Percentiles rank a stretch among this genome's conserved stretches.
phyloP scores from a whole-genome alignment of 192 early-diverging fungal genomes.

The Gonapodya sp. region DNA sequence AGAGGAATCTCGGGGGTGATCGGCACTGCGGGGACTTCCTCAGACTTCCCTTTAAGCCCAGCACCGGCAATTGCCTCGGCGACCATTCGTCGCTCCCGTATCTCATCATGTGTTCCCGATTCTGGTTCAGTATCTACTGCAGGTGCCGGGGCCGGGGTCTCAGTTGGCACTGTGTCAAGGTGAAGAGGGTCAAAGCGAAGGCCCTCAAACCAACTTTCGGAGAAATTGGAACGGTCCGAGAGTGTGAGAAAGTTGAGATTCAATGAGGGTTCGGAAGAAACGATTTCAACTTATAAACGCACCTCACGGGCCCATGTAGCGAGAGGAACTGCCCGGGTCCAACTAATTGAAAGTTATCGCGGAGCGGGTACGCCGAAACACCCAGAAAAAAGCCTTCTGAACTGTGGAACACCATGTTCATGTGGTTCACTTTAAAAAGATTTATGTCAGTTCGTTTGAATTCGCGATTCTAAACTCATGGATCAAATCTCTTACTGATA shows the following conservation, averaged over 20 bases:
- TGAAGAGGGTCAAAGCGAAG: neutral
- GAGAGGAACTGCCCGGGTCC: neutral
- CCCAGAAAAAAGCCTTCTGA: slow-evolving; percentile 1
- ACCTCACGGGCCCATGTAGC: slow-evolving; percentile 7
- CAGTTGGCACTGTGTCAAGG: neutral
- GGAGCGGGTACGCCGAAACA: neutral
- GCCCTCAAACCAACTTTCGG: slow-evolving; percentile 1
- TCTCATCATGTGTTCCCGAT: neutral
- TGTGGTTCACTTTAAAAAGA: slow-evolving; percentile 2
- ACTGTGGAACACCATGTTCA: neutral
- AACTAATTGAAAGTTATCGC: slow-evolving; percentile 1
- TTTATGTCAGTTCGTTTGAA: too few species aligned
- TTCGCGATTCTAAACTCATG: too few species aligned
- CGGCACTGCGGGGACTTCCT: neutral
- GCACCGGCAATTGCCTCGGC: neutral
- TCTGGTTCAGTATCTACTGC: neutral
- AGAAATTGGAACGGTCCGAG: too few species aligned
- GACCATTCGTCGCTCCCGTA: neutral
- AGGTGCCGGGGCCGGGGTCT: neutral
- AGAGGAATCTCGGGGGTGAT: slow-evolving; percentile 7
- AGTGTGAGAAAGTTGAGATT: neutral
- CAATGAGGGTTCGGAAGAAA: neutral
- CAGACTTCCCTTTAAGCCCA: neutral
- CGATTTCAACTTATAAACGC: neutral
- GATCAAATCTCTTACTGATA: neutral